These are phyloP conservation scores for Talaromyces sp. DNA, from an alignment of 2,329 filamentous ascomycete genomes.

Conservation along the genomic window DNA sequence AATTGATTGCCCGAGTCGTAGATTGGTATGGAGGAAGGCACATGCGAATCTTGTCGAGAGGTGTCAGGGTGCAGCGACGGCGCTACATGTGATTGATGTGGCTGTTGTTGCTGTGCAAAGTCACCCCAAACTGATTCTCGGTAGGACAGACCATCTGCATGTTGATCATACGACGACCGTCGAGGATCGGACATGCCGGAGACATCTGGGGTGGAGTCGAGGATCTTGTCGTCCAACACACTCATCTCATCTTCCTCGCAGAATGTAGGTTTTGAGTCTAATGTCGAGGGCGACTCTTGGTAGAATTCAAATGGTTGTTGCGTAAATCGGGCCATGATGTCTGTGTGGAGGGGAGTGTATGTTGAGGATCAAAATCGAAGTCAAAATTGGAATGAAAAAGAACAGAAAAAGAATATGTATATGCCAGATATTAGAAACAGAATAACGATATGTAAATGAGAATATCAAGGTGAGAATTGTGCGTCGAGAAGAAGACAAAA, in stretches of 20 bases:
- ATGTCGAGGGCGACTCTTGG: slow-evolving; percentile 38
- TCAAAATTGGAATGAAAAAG: not conserved
- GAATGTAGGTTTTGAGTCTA: slow-evolving; percentile 39
- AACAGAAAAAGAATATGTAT: not conserved
- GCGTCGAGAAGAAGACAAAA: slow-evolving; percentile 10
- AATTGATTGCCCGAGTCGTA: slow-evolving; percentile 53
- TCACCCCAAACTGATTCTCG: slow-evolving; percentile 50
- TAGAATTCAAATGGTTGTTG: slow-evolving; percentile 42
- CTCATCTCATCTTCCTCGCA: slow-evolving; percentile 51
- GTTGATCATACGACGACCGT: slow-evolving; percentile 43
- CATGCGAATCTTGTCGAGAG: slow-evolving; percentile 38
- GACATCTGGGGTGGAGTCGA: slow-evolving; percentile 49
- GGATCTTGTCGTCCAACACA: slow-evolving; percentile 46
- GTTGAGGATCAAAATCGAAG: slow-evolving; percentile 8
- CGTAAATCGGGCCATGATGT: slow-evolving; percentile 40
- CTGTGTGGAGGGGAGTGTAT: slow-evolving; percentile 19
- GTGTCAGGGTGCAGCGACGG: slow-evolving; percentile 15
- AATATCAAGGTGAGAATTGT: not conserved
- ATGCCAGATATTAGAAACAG: slow-evolving; percentile 2
- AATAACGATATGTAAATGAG: slow-evolving; percentile 6
- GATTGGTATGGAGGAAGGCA: slow-evolving; percentile 40
- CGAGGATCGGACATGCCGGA: slow-evolving; percentile 42
- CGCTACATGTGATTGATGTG: slow-evolving; percentile 27
- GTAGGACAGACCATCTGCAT: slow-evolving; percentile 49
- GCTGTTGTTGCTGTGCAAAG: slow-evolving; percentile 22